These are phyloP conservation scores for Echeveria elegans DNA, from an alignment of 164 flowering plant species.

Conservation along the genomic window DNA sequence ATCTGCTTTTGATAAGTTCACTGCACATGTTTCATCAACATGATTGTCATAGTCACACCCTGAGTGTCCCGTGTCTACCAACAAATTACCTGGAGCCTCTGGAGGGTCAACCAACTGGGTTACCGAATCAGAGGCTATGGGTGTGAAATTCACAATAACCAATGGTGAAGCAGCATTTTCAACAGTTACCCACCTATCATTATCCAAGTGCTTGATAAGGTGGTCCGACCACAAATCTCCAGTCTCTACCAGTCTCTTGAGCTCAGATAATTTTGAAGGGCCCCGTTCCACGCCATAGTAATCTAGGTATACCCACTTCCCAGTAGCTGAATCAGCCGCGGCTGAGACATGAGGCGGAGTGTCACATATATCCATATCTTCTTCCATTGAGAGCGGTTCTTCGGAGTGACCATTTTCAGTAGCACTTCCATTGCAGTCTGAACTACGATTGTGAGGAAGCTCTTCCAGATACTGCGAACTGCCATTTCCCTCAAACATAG, in stretches of 20 bases:
- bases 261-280: conserved; percentile 70
- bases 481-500: conserved; percentile 22
- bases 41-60: conserved; percentile 18
- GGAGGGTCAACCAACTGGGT: conserved; percentile 83
- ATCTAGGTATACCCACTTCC: conserved; percentile 92
- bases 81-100: conserved; percentile 88
- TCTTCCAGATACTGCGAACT: conserved; percentile 23
- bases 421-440: conserved; percentile 25
- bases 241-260: conserved; percentile 55
- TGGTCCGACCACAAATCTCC: conserved; percentile 79
- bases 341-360: conserved; percentile 82
- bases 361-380: conserved; percentile 97
- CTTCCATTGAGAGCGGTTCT: conserved; percentile 92
- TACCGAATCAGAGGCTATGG: conserved; percentile 60
- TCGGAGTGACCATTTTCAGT: conserved; percentile 42
- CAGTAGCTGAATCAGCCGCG: conserved; percentile 35
- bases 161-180: conserved; percentile 93
- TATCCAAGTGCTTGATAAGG: conserved; percentile 70
- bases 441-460: conserved; percentile 20
- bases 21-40: conserved; percentile 8
- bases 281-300: conserved; percentile 76
- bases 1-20: conserved; percentile 13
- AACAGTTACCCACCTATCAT: conserved; percentile 88
- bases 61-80: conserved; percentile 54
- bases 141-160: conserved; percentile 40